Percentiles rank a stretch among this genome's conserved stretches.
These are phyloP conservation scores for Chaetomiaceae sp. DNA, from an alignment of 2,329 filamentous ascomycete genomes.

Conservation along the genomic window DNA sequence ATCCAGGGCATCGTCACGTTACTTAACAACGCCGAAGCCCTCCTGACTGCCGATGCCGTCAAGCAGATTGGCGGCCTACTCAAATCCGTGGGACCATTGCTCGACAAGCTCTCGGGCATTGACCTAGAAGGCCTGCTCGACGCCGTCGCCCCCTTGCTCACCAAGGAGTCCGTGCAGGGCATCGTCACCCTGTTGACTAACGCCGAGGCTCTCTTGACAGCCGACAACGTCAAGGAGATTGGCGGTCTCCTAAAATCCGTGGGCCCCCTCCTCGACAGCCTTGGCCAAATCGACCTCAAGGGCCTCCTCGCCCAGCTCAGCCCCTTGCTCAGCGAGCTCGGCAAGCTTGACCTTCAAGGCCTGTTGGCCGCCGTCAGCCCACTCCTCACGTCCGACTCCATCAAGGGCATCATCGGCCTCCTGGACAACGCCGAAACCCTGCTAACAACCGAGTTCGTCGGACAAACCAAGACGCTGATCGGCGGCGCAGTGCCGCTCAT, in stretches of 20 bases:
- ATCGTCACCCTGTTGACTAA: no score
- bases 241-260: conserved; percentile 26
- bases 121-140: no score
- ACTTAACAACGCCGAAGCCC: conserved; percentile 23
- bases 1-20: conserved; percentile 28
- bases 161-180: no score
- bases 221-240: conserved; percentile 26
- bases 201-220: no score
- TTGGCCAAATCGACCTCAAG: conserved; percentile 32
- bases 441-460: conserved; percentile 4
- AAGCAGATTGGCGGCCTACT: no score
- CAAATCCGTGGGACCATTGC: no score
- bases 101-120: no score
- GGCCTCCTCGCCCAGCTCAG: conserved; percentile 27
- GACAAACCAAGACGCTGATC: neutral
- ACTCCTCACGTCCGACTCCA: conserved; percentile 29
- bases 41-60: no score
- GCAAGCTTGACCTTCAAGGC: neutral
- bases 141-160: no score
- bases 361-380: conserved; percentile 24
- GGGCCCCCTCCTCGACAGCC: conserved; percentile 29
- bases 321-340: conserved; percentile 1
- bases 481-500: conserved; percentile 1
- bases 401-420: conserved; percentile 27
- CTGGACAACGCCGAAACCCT: conserved; percentile 27